Conservation (phyloP, 345 rosid genomes). For the Eucalyptus grandis region DNA sequence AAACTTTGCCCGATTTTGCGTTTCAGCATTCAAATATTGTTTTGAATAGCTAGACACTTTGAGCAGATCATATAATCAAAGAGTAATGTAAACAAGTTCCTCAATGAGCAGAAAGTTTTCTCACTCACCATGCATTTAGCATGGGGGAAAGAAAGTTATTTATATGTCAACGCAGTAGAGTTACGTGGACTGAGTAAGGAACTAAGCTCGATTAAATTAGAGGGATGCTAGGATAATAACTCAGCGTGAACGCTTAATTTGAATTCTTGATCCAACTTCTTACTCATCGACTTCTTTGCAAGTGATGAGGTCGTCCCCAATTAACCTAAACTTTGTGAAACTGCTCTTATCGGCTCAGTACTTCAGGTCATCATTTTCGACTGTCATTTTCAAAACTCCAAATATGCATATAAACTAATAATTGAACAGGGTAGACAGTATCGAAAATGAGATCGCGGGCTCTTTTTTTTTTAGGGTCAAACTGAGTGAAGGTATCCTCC, state of each 20-base stretch:
- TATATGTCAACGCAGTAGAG: not conserved
- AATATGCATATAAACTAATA: not conserved
- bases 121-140: not conserved
- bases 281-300: not conserved
- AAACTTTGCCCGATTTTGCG: not conserved
- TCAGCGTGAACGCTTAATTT: not conserved
- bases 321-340: not conserved
- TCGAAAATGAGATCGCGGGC: not conserved
- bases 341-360: not conserved
- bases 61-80: not conserved
- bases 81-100: not conserved
- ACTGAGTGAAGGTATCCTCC: not conserved
- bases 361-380: not conserved
- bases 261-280: not conserved
- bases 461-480: not conserved
- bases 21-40: not conserved
- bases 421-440: not conserved
- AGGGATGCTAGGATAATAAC: not conserved
- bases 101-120: not conserved
- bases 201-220: not conserved
- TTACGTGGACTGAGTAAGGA: not conserved
- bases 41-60: not conserved
- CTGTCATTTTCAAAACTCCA: not conserved
- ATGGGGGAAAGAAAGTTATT: not conserved
- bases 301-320: not conserved